phyloP scores from a whole-genome alignment of 768 basidiomycete species.

The Suillus alpinus region DNA sequence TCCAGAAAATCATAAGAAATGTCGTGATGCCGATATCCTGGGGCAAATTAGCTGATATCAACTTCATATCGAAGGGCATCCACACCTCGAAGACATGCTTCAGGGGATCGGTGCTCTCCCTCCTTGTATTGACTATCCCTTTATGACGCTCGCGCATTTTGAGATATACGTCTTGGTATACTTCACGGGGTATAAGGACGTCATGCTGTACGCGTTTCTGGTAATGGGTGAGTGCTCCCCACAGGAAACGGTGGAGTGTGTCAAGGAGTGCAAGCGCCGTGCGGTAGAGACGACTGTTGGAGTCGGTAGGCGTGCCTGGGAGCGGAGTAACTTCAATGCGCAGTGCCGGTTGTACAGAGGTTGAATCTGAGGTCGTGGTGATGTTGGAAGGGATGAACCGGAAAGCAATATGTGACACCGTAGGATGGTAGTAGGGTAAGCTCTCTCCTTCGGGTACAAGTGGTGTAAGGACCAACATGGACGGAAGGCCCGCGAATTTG shows the following conservation, averaged over 20 bases:
- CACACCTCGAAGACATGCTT: slow-evolving; percentile 89
- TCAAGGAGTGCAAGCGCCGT: slow-evolving; percentile 81
- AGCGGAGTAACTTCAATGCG: slow-evolving; percentile 59
- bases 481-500: slow-evolving; percentile 25
- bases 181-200: slow-evolving; percentile 66
- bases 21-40: slow-evolving; percentile 95
- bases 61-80: background rate
- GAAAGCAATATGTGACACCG: slow-evolving; percentile 78
- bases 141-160: slow-evolving; percentile 83
- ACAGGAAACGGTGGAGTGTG: slow-evolving; percentile 81
- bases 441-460: slow-evolving; percentile 40
- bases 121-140: slow-evolving; percentile 71
- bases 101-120: slow-evolving; percentile 77
- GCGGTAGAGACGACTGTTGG: slow-evolving; percentile 68
- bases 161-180: slow-evolving; percentile 89
- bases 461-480: slow-evolving; percentile 57
- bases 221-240: slow-evolving; percentile 79
- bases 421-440: slow-evolving; percentile 90
- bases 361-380: slow-evolving; percentile 22
- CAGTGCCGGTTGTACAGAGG: slow-evolving; percentile 25
- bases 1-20: slow-evolving; percentile 91
- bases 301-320: slow-evolving; percentile 42
- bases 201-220: slow-evolving; percentile 87
- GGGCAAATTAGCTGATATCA: background rate
- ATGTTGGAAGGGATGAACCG: slow-evolving; percentile 48